phyloP scores from a whole-genome alignment of 306 rosid genomes.

The Malus asiatica region DNA sequence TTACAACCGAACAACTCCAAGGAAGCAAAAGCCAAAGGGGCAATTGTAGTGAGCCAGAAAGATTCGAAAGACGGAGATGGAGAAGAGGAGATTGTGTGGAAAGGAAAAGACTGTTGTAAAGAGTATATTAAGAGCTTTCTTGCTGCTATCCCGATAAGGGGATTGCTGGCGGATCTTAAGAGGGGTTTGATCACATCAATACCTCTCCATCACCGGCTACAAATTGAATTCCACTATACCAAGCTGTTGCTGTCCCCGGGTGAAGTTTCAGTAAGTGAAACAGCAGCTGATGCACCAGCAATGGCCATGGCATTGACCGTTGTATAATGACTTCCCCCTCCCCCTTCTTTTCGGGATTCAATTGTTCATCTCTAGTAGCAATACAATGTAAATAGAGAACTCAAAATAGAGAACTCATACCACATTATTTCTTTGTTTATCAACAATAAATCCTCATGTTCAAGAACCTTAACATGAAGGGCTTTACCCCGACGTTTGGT shows the following conservation, averaged over 20 bases:
- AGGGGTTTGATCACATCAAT: constrained; percentile 23
- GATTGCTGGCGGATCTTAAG: constrained; percentile 27
- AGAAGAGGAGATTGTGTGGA: constrained; percentile 22
- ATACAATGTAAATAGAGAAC: neutral
- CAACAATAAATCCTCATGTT: neutral
- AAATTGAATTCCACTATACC: constrained; percentile 32
- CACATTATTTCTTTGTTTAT: neutral
- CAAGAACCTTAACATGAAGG: neutral
- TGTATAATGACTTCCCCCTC: neutral
- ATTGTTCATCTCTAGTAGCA: neutral
- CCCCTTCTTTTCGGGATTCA: neutral
- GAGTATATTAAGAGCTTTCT: constrained; percentile 33
- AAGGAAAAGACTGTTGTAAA: constrained; percentile 30
- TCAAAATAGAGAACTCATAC: neutral
- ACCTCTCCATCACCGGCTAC: constrained; percentile 27
- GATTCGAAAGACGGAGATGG: neutral
- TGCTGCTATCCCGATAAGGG: constrained; percentile 35
- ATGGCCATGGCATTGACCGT: neutral
- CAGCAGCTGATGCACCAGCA: constrained; percentile 5
- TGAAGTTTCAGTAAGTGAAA: constrained; percentile 4
- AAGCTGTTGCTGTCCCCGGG: neutral
- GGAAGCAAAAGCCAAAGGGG: neutral
- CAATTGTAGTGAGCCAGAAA: neutral
- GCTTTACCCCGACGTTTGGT: too few relatives aligned
- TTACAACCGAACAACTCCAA: neutral